These are phyloP conservation scores for Dentipellis sp. DNA, from an alignment of 768 basidiomycete species.

Conservation along the genomic window DNA sequence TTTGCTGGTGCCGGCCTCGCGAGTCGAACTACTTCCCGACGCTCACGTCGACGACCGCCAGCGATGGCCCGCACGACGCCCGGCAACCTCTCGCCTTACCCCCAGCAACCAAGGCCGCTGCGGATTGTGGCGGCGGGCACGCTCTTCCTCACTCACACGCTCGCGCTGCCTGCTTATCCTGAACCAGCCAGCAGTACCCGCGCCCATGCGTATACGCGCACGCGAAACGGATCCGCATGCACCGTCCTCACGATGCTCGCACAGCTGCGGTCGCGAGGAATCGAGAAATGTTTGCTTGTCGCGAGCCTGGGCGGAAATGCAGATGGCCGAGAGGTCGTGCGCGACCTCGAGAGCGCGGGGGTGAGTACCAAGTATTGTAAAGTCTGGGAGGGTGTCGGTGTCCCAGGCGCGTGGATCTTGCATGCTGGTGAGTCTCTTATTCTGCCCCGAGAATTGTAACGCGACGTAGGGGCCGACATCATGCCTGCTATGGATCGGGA, in stretches of 20 bases:
- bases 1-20: neutral
- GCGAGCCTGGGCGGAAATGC: slow-evolving; percentile 67
- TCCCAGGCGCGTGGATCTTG: slow-evolving; percentile 77
- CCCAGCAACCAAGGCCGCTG: slow-evolving; percentile 26
- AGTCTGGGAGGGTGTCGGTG: slow-evolving; percentile 59
- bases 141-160: slow-evolving; percentile 68
- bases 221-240: slow-evolving; percentile 66
- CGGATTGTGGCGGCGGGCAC: slow-evolving; percentile 76
- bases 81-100: neutral
- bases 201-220: slow-evolving; percentile 60
- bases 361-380: slow-evolving; percentile 70
- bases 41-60: neutral
- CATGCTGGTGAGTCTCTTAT: slow-evolving; percentile 44
- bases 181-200: slow-evolving; percentile 47
- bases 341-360: slow-evolving; percentile 56
- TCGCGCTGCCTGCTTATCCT: slow-evolving; percentile 54
- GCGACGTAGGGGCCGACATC: neutral
- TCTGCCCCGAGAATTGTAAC: neutral
- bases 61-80: neutral
- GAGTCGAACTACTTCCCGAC: neutral
- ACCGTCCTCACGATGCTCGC: slow-evolving; percentile 62
- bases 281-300: slow-evolving; percentile 58
- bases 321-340: slow-evolving; percentile 54
- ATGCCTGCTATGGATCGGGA: neutral
- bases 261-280: slow-evolving; percentile 39